These are phyloP conservation scores for Capillidium rhysosporum DNA, from an alignment of 371 early-diverging fungal species.

Conservation along the genomic window DNA sequence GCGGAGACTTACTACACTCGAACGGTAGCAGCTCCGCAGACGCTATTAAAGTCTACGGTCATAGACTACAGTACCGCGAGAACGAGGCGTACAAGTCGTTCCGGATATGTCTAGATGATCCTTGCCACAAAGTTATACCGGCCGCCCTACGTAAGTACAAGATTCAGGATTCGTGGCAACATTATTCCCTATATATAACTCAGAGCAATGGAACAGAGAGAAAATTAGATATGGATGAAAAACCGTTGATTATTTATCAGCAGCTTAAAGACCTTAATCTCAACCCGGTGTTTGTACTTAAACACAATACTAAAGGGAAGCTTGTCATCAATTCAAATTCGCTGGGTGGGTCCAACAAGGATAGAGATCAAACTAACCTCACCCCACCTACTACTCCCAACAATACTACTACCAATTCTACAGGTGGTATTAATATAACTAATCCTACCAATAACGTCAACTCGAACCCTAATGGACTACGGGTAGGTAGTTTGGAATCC, in stretches of 20 bases:
- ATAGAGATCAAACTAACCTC: too few species aligned
- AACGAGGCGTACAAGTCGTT: conserved; percentile 72
- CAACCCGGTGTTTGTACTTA: conserved; percentile 53
- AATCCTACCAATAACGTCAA: too few species aligned
- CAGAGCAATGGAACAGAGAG: conserved; percentile 17
- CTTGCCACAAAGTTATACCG: conserved; percentile 66
- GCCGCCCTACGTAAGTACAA: conserved; percentile 81
- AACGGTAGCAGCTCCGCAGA: not conserved
- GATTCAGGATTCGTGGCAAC: conserved; percentile 66
- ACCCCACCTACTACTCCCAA: too few species aligned
- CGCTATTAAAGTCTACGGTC: not conserved
- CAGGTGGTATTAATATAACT: too few species aligned
- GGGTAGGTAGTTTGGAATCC: too few species aligned
- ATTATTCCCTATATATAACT: conserved; percentile 64
- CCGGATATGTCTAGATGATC: conserved; percentile 56
- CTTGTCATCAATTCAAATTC: not conserved
- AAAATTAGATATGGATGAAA: conserved; percentile 39
- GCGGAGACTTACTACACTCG: too few species aligned
- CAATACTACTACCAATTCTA: too few species aligned
- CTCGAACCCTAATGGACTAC: too few species aligned
- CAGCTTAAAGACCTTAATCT: conserved; percentile 55
- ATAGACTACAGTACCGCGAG: conserved; percentile 17
- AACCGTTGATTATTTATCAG: conserved; percentile 54
- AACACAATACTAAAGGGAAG: conserved; percentile 46
- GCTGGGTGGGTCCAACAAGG: too few species aligned